Conservation (phyloP, 257 asterid species). For the Solanum peruvianum region DNA sequence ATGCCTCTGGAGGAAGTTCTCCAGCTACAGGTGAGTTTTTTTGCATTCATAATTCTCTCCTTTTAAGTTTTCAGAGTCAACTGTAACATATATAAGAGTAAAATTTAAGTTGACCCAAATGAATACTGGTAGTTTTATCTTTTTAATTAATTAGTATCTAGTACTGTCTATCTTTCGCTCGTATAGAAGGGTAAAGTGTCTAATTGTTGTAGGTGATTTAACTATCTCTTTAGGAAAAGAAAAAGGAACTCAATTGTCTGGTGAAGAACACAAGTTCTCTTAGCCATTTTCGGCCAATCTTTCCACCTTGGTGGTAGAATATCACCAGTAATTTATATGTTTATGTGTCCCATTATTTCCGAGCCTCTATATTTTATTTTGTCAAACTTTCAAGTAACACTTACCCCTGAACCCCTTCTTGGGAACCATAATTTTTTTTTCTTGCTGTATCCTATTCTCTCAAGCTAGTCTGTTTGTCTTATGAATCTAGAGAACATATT, state of each 20-base stretch:
- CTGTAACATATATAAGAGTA: not conserved
- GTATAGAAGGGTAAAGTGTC: not conserved
- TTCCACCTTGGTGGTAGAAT: not conserved
- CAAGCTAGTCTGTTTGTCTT: not conserved
- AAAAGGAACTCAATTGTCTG: not conserved
- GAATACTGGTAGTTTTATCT: not conserved
- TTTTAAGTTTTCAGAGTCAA: not conserved
- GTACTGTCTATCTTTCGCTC: not conserved
- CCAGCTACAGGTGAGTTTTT: slow-evolving; percentile 70
- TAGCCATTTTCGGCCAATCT: not conserved
- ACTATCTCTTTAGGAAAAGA: not conserved
- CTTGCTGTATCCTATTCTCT: not conserved
- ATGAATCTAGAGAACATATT: not conserved
- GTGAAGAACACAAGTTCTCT: not conserved
- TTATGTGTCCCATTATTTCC: not conserved
- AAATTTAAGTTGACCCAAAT: not conserved
- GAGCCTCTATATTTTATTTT: not conserved
- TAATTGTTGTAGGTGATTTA: not conserved
- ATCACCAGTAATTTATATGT: not conserved
- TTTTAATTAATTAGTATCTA: not conserved
- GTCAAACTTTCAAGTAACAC: not conserved
- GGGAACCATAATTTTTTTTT: not conserved
- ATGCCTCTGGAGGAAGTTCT: slow-evolving; percentile 80
- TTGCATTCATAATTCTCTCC: not conserved
- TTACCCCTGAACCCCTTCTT: not conserved